Evolutionary conservation across 129 eudicot genomes (phyloP).

Genomic region (Chrysanthemum seticuspe): DNA sequence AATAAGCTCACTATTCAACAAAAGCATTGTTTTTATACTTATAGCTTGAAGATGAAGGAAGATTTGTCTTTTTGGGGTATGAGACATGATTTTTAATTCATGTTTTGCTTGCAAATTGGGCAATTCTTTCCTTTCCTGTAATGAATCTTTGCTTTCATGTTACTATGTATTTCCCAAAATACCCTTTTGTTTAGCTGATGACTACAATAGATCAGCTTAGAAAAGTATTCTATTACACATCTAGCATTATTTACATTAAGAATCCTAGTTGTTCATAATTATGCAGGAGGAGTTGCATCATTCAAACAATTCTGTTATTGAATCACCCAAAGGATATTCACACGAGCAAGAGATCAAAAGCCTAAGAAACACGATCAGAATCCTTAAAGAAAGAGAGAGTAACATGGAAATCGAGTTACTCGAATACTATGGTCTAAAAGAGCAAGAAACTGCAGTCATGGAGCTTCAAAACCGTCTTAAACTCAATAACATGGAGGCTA

Average conservation of each 20-base stretch:
- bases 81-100: slow-evolving; percentile 14
- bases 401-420: slow-evolving; percentile 72
- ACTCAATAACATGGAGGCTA: slow-evolving; percentile 69
- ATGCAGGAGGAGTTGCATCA: slow-evolving; percentile 38
- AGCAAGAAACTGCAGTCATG: slow-evolving; percentile 76
- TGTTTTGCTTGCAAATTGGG: slow-evolving; percentile 29
- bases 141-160: slow-evolving; percentile 1
- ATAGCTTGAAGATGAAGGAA: slow-evolving; percentile 5
- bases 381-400: slow-evolving; percentile 66
- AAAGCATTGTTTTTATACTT: background rate
- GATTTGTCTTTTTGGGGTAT: slow-evolving; percentile 17
- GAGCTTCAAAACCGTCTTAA: slow-evolving; percentile 85
- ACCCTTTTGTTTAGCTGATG: background rate
- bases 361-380: slow-evolving; percentile 50
- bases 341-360: slow-evolving; percentile 59
- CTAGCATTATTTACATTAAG: background rate
- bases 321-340: slow-evolving; percentile 26
- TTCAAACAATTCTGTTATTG: slow-evolving; percentile 29
- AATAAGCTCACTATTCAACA: background rate
- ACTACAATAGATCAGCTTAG: background rate
- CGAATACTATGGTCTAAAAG: slow-evolving; percentile 84
- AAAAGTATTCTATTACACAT: background rate
- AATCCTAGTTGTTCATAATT: slow-evolving; percentile 1
- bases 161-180: background rate
- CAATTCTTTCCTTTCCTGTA: slow-evolving; percentile 30